Percentiles rank a stretch among this genome's conserved stretches.
Evolutionary conservation across 2,329 filamentous ascomycete species (phyloP).

Genomic region (Penicillium crustosum): DNA sequence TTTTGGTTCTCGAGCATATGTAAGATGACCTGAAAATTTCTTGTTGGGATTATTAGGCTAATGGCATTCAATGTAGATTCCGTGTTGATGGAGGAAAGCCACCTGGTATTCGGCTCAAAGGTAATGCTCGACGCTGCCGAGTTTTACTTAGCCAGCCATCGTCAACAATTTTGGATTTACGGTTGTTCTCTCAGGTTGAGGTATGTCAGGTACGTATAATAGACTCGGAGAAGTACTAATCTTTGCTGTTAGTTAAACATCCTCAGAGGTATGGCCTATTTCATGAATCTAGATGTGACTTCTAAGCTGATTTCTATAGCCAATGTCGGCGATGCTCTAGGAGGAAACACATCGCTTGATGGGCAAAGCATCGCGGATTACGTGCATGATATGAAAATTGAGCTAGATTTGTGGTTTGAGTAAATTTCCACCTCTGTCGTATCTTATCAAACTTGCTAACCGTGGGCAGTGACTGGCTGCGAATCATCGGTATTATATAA

Average conservation of each 20-base stretch:
- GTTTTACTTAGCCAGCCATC: conserved; percentile 46
- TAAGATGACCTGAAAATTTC: conserved; percentile 6
- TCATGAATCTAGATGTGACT: neutral
- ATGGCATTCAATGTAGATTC: conserved; percentile 25
- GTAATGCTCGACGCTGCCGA: conserved; percentile 46
- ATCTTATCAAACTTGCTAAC: conserved; percentile 5
- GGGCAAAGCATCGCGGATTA: conserved; percentile 42
- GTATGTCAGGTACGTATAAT: conserved; percentile 14
- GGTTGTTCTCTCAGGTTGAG: conserved; percentile 55
- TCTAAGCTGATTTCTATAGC: conserved; percentile 22
- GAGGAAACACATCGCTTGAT: conserved; percentile 23
- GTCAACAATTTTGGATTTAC: conserved; percentile 51
- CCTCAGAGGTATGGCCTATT: conserved; percentile 33
- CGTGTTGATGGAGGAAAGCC: conserved; percentile 49
- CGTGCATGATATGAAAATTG: conserved; percentile 49
- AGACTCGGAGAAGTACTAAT: conserved; percentile 4
- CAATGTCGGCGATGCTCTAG: conserved; percentile 41
- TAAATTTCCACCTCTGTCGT: conserved; percentile 14
- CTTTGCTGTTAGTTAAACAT: conserved; percentile 41
- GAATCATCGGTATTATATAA: conserved; percentile 33
- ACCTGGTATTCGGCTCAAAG: conserved; percentile 41
- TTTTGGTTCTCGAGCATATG: conserved; percentile 55
- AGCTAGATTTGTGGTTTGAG: conserved; percentile 53
- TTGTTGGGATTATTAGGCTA: neutral
- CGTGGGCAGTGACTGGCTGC: conserved; percentile 34